Evolutionary conservation across 169 alveolate genomes (phyloP), one percentile per base, ranked within the genome.

Genomic region (Eimeria brunetti): DNA sequence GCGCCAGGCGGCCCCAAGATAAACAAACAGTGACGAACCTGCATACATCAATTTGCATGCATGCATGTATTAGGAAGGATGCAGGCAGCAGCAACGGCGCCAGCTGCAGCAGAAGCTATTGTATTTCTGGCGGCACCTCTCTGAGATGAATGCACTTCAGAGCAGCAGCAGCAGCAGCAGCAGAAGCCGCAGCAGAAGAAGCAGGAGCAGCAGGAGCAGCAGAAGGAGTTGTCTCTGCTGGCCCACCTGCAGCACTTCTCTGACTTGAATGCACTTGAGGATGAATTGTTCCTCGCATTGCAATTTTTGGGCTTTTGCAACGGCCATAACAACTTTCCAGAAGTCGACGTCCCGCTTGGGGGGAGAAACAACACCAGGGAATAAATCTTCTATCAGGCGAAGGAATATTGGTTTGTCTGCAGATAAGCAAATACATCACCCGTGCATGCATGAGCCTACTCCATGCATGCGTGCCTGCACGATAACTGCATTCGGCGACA

Each of bases 1-100:
- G 99, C 98, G 49, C 99, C 99, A 9, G 99, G 98, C 80, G 99
- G 99, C 53, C 99, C 99, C 80, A 99, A 97, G 91, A 99, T 98
- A 96, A 99, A 99, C 91, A 97, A 97, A 96, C 99, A 98, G 95
- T 99, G 99, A 67, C 99, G 98, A 60, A 99, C 99, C 97, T 98
- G 99, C 78, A 67, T 67, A 46, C 41, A 27, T 20, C 41, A 33
- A 62, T 2, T 1, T 62, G 12, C 38, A n/a, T 67, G 78, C 78
- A 67, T 67, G 22, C 2, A 33, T 67, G 24, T 46, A 67, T 67
- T 11, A n/a, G n/a, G n/a, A n/a, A n/a, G n/a, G n/a, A n/a, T n/a
- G n/a, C n/a, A n/a, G n/a, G n/a, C n/a, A n/a, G n/a, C n/a, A n/a
- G n/a, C n/a, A n/a, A n/a, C n/a, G n/a, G n/a, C n/a, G n/a, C n/a